Evolutionary conservation across 2,329 filamentous ascomycete genomes (phyloP).

Genomic region (Fusarium torulosum): DNA sequence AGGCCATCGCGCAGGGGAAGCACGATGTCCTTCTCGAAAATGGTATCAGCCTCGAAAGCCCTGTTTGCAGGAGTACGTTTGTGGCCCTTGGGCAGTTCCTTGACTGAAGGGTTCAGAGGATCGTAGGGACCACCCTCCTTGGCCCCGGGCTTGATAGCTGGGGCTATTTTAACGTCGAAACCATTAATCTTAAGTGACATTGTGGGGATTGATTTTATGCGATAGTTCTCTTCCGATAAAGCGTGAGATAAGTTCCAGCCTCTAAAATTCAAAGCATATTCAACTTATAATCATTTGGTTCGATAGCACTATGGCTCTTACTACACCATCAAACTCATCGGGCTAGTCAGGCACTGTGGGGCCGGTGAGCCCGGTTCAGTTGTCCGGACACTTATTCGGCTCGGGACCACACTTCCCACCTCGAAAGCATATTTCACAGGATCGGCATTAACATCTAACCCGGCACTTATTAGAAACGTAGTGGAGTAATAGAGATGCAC

Average conservation of each 20-base stretch:
- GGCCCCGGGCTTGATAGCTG: constrained; percentile 1
- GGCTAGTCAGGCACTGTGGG: no score
- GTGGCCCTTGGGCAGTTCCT: background rate
- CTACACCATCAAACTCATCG: no score
- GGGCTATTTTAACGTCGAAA: constrained; percentile 2
- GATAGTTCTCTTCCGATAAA: background rate
- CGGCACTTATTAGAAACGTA: no score
- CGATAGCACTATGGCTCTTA: no score
- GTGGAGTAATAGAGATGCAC: no score
- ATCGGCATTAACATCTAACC: no score
- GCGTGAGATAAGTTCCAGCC: background rate
- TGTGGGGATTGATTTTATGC: background rate
- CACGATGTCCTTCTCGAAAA: constrained; percentile 15
- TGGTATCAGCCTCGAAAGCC: constrained; percentile 7
- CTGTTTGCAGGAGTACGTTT: background rate
- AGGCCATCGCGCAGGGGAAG: constrained; percentile 11
- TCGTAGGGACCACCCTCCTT: constrained; percentile 9
- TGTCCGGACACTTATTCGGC: no score
- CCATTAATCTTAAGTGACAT: constrained; percentile 11
- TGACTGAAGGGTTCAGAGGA: constrained; percentile 5
- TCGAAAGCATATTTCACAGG: no score
- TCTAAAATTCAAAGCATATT: background rate
- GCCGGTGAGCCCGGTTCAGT: no score
- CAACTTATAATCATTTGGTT: background rate
- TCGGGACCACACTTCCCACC: no score